A percentile compares a stretch with the other conserved stretches of the same genome.
Evolutionary conservation across 2,329 filamentous ascomycete species (phyloP).

Genomic region (Cladophialophora chaetospira): DNA sequence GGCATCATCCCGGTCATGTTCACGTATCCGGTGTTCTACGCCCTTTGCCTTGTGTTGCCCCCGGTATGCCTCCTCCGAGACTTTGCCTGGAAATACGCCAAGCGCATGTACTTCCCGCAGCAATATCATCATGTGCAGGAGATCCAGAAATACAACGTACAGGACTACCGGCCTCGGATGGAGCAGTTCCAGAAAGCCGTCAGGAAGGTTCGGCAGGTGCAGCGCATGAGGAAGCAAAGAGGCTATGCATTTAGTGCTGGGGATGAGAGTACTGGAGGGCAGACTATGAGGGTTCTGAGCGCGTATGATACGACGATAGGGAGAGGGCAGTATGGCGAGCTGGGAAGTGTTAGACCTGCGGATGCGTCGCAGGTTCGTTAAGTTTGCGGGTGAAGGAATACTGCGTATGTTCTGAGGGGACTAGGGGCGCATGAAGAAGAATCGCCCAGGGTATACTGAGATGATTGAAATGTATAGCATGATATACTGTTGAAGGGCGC

Average conservation of each 20-base stretch:
- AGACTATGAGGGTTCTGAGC: slow-evolving; percentile 87
- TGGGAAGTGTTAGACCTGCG: slow-evolving; percentile 59
- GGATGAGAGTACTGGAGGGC: slow-evolving; percentile 67
- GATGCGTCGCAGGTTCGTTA: background rate
- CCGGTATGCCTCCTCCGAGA: slow-evolving; percentile 82
- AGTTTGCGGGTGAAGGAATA: no score
- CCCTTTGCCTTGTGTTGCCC: slow-evolving; percentile 80
- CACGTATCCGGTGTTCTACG: slow-evolving; percentile 82
- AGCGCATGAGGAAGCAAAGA: slow-evolving; percentile 98
- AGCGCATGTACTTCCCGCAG: slow-evolving; percentile 95
- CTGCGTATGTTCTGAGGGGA: background rate
- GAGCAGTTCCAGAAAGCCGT: slow-evolving; percentile 99
- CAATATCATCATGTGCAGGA: slow-evolving; percentile 98
- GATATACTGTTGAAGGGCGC: slow-evolving; percentile 1
- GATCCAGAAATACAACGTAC: slow-evolving; percentile 99
- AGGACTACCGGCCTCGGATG: slow-evolving; percentile 98
- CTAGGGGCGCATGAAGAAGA: background rate
- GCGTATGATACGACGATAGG: slow-evolving; percentile 96
- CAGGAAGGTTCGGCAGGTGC: slow-evolving; percentile 94
- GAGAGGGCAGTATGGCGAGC: slow-evolving; percentile 91
- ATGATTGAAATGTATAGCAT: slow-evolving; percentile 13
- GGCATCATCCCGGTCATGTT: slow-evolving; percentile 83
- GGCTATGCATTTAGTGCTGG: slow-evolving; percentile 98
- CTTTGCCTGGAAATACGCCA: slow-evolving; percentile 94
- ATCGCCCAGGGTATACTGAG: background rate